A percentile compares a stretch with the other conserved stretches of the same genome.
phyloP scores from a whole-genome alignment of 495 filamentous ascomycete species.

The Cercophora sp. region DNA sequence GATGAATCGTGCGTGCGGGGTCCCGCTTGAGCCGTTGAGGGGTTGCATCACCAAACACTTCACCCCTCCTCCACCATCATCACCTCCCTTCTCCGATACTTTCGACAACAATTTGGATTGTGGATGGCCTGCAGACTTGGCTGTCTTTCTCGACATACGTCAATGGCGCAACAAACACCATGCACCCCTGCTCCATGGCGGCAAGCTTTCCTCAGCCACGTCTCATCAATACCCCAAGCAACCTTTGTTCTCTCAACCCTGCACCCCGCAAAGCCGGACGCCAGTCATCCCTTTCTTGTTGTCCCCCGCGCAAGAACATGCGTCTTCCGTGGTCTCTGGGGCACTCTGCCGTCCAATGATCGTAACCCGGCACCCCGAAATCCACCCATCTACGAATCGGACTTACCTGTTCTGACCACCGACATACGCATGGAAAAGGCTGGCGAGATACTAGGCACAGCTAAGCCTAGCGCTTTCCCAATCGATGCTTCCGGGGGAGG shows the following conservation, averaged over 20 bases:
- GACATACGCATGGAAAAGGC: constrained; percentile 84
- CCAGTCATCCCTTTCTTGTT: neutral
- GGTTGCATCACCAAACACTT: too few species aligned
- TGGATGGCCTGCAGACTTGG: too few species aligned
- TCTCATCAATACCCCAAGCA: constrained; percentile 54
- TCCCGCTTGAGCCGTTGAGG: too few species aligned
- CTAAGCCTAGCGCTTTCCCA: neutral
- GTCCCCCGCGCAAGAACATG: constrained; percentile 46
- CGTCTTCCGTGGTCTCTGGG: constrained; percentile 81
- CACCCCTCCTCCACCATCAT: too few species aligned
- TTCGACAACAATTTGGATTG: too few species aligned
- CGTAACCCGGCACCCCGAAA: constrained; percentile 63
- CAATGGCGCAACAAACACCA: constrained; percentile 5
- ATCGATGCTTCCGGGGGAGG: constrained; percentile 50
- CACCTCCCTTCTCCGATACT: too few species aligned
- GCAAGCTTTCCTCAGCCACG: constrained; percentile 58
- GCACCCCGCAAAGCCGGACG: constrained; percentile 32
- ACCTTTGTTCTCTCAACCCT: constrained; percentile 73
- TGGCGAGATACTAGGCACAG: constrained; percentile 55
- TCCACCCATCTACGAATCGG: constrained; percentile 62
- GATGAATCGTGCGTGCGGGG: too few species aligned
- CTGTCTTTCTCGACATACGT: too few species aligned
- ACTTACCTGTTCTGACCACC: constrained; percentile 78
- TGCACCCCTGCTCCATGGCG: constrained; percentile 57
- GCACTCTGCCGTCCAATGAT: constrained; percentile 61